Conservation (phyloP, 2,329 filamentous ascomycete genomes). For the Curvularia sp. region DNA sequence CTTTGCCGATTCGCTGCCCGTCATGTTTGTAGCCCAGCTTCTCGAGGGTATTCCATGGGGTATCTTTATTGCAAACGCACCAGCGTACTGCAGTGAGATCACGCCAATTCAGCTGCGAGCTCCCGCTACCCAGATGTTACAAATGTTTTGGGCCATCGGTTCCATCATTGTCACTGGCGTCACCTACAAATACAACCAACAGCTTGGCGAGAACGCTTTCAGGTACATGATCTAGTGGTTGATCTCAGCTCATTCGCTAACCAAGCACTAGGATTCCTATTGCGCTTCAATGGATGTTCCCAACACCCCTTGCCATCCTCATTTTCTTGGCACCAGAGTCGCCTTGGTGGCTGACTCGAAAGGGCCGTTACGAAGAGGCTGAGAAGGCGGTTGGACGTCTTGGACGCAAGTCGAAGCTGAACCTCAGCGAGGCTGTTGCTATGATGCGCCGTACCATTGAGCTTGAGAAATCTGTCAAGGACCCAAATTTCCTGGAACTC, state of each 20-base stretch:
- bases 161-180: constrained; percentile 66
- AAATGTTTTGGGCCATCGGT: constrained; percentile 72
- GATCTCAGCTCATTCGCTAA: constrained; percentile 15
- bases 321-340: constrained; percentile 61
- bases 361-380: constrained; percentile 53
- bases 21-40: constrained; percentile 63
- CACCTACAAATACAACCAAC: constrained; percentile 61
- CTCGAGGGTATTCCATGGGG: constrained; percentile 71
- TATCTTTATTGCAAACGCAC: constrained; percentile 70
- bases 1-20: constrained; percentile 58
- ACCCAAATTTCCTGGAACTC: constrained; percentile 60
- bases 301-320: constrained; percentile 54
- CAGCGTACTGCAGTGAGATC: constrained; percentile 69
- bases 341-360: constrained; percentile 60
- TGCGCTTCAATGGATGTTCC: constrained; percentile 56
- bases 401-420: constrained; percentile 53
- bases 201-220: constrained; percentile 21
- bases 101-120: constrained; percentile 66
- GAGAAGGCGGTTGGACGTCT: constrained; percentile 60
- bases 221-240: constrained; percentile 22
- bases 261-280: constrained; percentile 33
- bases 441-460: constrained; percentile 68
- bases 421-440: constrained; percentile 58
- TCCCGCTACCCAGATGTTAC: constrained; percentile 67
- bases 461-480: constrained; percentile 59